Evolutionary conservation across 2,329 filamentous ascomycete genomes (phyloP).

Genomic region (Diaporthe sp.): DNA sequence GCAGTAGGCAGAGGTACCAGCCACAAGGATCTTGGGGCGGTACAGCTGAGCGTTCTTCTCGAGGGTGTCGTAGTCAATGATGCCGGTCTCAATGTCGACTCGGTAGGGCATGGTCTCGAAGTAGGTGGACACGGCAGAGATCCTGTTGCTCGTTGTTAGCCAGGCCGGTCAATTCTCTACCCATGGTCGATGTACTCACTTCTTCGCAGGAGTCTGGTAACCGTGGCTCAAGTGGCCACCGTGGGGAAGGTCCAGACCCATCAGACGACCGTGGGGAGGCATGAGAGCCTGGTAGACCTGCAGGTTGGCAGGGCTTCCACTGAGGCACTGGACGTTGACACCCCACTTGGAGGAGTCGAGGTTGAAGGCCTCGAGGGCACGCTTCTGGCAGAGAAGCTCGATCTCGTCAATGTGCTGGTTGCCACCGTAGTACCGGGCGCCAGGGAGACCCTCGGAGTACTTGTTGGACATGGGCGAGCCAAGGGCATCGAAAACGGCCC

Average conservation of each 20-base stretch:
- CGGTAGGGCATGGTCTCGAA: slow-evolving; percentile 99
- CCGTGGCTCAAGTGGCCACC: slow-evolving; percentile 96
- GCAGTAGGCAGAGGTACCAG: slow-evolving; percentile 98
- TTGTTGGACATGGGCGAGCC: slow-evolving; percentile 98
- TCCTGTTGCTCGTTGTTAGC: slow-evolving; percentile 61
- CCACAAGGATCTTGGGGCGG: slow-evolving; percentile 95
- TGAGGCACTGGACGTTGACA: slow-evolving; percentile 97
- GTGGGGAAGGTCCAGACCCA: slow-evolving; percentile 96
- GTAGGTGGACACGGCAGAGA: slow-evolving; percentile 98
- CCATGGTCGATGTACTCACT: slow-evolving; percentile 67
- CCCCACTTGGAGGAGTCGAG: slow-evolving; percentile 92
- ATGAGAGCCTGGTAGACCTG: slow-evolving; percentile 99
- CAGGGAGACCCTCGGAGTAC: slow-evolving; percentile 98
- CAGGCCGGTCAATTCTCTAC: neutral
- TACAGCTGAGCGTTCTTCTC: slow-evolving; percentile 92
- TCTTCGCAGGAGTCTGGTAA: slow-evolving; percentile 95
- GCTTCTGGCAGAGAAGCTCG: slow-evolving; percentile 93
- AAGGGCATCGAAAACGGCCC: slow-evolving; percentile 96
- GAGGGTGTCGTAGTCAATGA: slow-evolving; percentile 96
- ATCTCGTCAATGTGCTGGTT: slow-evolving; percentile 99
- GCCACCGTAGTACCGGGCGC: slow-evolving; percentile 98
- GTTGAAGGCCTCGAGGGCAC: slow-evolving; percentile 92
- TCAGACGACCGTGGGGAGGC: slow-evolving; percentile 93
- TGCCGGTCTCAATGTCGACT: slow-evolving; percentile 87
- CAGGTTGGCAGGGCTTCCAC: slow-evolving; percentile 94